Conservation (phyloP, 768 basidiomycete species). For the Saitozyma podzolica region DNA sequence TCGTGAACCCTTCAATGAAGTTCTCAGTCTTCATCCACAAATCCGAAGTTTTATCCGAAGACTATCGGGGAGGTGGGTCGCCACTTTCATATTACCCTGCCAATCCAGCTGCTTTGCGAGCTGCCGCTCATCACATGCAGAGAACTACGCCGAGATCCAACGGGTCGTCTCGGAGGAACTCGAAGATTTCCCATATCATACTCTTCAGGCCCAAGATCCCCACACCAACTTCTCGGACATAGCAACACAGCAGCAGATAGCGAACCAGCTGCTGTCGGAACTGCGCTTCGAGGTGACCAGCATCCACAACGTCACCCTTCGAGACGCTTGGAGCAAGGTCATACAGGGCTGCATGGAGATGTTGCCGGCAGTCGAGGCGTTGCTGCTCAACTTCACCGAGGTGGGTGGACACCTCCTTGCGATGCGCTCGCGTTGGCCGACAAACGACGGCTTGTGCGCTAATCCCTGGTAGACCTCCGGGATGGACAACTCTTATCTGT, state of each 20-base stretch:
- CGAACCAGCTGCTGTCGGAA: constrained; percentile 50
- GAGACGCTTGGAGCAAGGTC: constrained; percentile 87
- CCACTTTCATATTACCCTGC: neutral
- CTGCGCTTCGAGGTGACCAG: constrained; percentile 88
- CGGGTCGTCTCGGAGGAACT: constrained; percentile 81
- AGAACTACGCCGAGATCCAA: constrained; percentile 88
- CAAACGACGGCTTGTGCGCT: neutral
- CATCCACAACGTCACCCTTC: constrained; percentile 86
- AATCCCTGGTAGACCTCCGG: constrained; percentile 69
- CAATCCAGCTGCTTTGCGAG: neutral
- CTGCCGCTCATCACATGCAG: constrained; percentile 54
- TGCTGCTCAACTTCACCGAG: constrained; percentile 64
- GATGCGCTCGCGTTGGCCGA: neutral
- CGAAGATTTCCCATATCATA: constrained; percentile 59
- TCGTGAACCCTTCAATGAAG: constrained; percentile 71
- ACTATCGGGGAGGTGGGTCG: constrained; percentile 66
- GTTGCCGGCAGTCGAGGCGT: constrained; percentile 78
- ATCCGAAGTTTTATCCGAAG: constrained; percentile 80
- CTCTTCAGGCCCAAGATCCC: constrained; percentile 21
- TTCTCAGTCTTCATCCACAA: constrained; percentile 95
- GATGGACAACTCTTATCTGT: constrained; percentile 89
- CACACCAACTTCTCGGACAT: constrained; percentile 54
- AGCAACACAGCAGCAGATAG: constrained; percentile 67
- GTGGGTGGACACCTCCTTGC: constrained; percentile 29
- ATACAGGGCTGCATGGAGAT: constrained; percentile 83